These are phyloP conservation scores for Magnusiomyces sp. DNA, from an alignment of 1,139 yeast genomes.

Conservation along the genomic window DNA sequence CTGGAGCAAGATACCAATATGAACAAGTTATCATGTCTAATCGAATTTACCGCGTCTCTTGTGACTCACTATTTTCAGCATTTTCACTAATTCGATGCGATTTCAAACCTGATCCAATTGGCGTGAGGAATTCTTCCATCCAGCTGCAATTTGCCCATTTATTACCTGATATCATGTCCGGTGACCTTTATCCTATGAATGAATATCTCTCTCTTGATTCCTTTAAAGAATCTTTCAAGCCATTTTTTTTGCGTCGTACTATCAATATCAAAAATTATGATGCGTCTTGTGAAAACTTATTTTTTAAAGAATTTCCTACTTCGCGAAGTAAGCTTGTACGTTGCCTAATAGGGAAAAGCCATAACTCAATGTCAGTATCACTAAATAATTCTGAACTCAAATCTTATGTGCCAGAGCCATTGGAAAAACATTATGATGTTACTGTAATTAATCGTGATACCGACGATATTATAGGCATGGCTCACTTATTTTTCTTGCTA, in stretches of 20 bases:
- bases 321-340: neutral
- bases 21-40: conserved; percentile 46
- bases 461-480: too few species aligned
- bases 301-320: neutral
- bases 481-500: neutral
- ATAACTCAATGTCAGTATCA: neutral
- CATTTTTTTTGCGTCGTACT: too few species aligned
- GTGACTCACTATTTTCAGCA: conserved; percentile 59
- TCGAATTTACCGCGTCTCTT: conserved; percentile 48
- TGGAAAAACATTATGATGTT: conserved; percentile 2
- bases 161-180: neutral
- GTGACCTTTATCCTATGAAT: conserved; percentile 1
- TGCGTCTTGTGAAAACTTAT: too few species aligned
- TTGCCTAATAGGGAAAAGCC: neutral
- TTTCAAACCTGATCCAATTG: neutral
- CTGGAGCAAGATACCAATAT: conserved; percentile 38
- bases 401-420: neutral
- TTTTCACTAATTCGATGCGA: conserved; percentile 67
- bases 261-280: too few species aligned
- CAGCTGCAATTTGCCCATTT: conserved; percentile 1
- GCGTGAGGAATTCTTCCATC: neutral
- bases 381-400: neutral
- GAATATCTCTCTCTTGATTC: too few species aligned
- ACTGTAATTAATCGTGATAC: too few species aligned
- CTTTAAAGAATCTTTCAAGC: too few species aligned